Percentiles rank a stretch among this genome's conserved stretches.
Conservation (phyloP, 352 stramenopile species). For the Pythium chondricola region DNA sequence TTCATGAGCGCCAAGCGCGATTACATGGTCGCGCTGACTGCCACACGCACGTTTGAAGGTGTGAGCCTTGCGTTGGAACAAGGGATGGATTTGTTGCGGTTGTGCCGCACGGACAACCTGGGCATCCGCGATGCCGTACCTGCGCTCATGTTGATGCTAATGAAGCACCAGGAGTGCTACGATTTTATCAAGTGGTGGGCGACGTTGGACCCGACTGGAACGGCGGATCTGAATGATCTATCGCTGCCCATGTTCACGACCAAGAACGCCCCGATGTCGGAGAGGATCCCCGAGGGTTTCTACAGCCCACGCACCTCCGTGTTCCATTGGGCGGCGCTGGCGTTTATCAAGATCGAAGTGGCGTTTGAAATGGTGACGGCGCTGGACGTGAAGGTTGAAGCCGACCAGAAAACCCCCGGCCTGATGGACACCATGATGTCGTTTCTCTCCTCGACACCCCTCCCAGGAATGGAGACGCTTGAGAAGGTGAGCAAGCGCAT, state of each 20-base stretch:
- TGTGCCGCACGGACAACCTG: not conserved
- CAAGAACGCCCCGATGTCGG: not conserved
- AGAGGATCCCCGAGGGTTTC: not conserved
- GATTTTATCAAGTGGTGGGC: not conserved
- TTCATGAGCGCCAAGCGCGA: not conserved
- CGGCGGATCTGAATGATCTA: not conserved
- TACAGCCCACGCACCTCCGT: not conserved
- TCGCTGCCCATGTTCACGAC: not conserved
- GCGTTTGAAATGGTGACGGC: not conserved
- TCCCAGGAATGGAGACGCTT: not conserved
- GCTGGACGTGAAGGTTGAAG: not conserved
- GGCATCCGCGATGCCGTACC: not conserved
- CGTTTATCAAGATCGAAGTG: not conserved
- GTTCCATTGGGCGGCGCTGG: not conserved
- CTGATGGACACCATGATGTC: not conserved
- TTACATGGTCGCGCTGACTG: not conserved
- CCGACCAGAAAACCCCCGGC: not conserved
- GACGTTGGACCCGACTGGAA: not conserved
- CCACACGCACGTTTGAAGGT: not conserved
- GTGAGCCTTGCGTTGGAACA: not conserved
- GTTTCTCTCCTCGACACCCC: not conserved
- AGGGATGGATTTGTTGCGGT: not conserved
- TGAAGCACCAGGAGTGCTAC: not conserved
- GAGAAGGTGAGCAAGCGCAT: not conserved
- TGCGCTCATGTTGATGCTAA: not conserved